phyloP scores from a whole-genome alignment of 768 basidiomycete genomes.

The Kwoniella botswanensis region DNA sequence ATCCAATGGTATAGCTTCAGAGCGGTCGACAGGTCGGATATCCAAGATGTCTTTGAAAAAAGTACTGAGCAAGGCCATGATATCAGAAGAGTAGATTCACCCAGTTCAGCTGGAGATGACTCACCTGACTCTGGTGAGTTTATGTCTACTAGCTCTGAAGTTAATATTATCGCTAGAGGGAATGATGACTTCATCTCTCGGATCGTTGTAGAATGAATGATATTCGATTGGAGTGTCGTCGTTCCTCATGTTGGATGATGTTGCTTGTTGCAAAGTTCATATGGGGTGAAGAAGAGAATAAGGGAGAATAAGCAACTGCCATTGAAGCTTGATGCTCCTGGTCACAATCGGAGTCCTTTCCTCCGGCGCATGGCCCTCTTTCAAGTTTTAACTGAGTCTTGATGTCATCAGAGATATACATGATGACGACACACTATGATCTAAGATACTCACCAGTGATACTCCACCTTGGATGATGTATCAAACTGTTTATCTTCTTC shows the following conservation, averaged over 20 bases:
- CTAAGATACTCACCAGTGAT: too few species aligned
- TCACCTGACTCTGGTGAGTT: constrained; percentile 9
- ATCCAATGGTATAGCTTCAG: constrained; percentile 9
- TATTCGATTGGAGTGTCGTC: not conserved
- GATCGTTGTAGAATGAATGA: constrained; percentile 1
- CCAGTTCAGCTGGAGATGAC: not conserved
- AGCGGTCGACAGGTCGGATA: not conserved
- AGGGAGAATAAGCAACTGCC: not conserved
- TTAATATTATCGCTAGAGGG: not conserved
- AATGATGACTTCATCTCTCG: not conserved
- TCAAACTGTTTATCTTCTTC: too few species aligned
- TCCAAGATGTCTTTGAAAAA: constrained; percentile 1
- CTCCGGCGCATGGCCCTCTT: too few species aligned
- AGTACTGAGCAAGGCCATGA: not conserved
- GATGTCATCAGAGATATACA: too few species aligned
- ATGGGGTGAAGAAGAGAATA: not conserved
- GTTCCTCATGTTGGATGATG: not conserved
- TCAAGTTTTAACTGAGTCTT: too few species aligned
- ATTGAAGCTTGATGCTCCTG: too few species aligned
- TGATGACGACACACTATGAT: too few species aligned
- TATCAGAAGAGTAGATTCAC: not conserved
- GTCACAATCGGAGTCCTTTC: too few species aligned
- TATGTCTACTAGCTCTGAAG: constrained; percentile 3
- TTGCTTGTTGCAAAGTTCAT: not conserved
- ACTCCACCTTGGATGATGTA: too few species aligned